These are phyloP conservation scores for Neofusicoccum parvum DNA, from an alignment of 2,329 filamentous ascomycete species.

Conservation along the genomic window DNA sequence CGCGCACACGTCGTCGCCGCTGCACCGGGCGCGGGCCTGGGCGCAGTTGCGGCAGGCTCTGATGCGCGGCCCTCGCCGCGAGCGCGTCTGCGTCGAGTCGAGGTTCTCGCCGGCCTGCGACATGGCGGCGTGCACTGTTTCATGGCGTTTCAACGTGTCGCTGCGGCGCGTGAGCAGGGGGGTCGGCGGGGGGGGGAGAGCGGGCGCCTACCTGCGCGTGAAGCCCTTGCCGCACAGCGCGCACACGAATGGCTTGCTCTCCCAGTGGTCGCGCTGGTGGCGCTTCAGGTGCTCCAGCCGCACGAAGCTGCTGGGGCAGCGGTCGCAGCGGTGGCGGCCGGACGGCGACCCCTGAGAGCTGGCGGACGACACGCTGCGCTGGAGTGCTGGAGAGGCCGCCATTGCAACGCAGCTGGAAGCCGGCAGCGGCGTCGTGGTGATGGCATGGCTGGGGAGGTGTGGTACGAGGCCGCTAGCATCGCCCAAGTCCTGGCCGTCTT, in stretches of 20 bases:
- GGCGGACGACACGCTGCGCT: neutral
- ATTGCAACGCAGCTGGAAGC: neutral
- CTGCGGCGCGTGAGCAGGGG: neutral
- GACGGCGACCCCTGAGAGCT: neutral
- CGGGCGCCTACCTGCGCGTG: constrained; percentile 39
- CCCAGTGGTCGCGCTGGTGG: constrained; percentile 45
- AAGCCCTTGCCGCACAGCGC: constrained; percentile 43
- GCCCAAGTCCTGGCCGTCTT: neutral
- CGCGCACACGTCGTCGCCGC: neutral
- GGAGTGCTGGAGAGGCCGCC: neutral
- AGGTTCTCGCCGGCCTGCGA: neutral
- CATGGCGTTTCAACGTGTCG: constrained; percentile 4
- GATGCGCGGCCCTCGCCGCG: neutral
- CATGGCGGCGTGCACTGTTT: neutral
- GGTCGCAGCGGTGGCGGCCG: constrained; percentile 11
- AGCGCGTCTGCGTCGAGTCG: neutral
- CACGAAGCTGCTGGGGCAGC: constrained; percentile 40
- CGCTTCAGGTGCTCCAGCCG: constrained; percentile 46
- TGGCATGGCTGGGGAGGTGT: constrained; percentile 1
- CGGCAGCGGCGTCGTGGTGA: neutral
- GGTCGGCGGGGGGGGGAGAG: neutral
- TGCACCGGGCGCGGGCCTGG: constrained; percentile 13
- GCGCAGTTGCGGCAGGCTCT: constrained; percentile 11
- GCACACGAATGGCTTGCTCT: constrained; percentile 44
- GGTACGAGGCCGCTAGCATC: neutral